phyloP scores from a whole-genome alignment of 2,329 filamentous ascomycete species.

The Penicillium verrucosum region DNA sequence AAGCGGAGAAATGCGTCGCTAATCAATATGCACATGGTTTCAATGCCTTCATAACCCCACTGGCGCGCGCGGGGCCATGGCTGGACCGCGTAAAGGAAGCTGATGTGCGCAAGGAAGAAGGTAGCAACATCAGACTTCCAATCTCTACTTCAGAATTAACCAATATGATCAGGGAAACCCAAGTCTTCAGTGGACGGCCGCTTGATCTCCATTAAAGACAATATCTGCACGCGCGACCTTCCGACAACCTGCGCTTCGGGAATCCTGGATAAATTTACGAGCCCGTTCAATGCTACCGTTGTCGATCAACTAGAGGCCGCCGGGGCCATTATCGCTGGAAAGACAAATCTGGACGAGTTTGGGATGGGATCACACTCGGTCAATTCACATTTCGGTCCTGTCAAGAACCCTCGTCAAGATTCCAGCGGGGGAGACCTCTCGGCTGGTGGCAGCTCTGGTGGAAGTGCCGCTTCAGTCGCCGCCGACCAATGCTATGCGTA shows the following conservation, averaged over 20 bases:
- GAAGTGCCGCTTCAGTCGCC: conserved; percentile 81
- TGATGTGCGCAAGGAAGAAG: conserved; percentile 35
- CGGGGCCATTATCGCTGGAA: conserved; percentile 66
- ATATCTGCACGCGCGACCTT: conserved; percentile 64
- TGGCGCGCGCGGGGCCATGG: conserved; percentile 35
- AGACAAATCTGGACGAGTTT: conserved; percentile 94
- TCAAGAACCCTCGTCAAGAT: conserved; percentile 51
- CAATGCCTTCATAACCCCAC: conserved; percentile 43
- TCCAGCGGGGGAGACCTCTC: conserved; percentile 52
- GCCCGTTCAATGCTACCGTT: conserved; percentile 80
- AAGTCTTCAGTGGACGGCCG: conserved; percentile 43
- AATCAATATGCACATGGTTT: conserved; percentile 38
- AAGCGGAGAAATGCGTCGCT: conserved; percentile 44
- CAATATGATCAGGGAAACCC: conserved; percentile 26
- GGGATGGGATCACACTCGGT: conserved; percentile 86
- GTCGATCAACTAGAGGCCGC: conserved; percentile 63
- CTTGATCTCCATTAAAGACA: conserved; percentile 70
- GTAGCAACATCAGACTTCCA: conserved; percentile 20
- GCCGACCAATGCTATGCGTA: conserved; percentile 59
- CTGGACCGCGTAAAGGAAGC: conserved; percentile 37
- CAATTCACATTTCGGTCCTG: conserved; percentile 64
- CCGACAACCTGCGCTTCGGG: conserved; percentile 80
- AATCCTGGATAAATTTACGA: conserved; percentile 67
- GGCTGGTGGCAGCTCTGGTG: conserved; percentile 86
- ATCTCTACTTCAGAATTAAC: background rate